Conservation (phyloP, 78 protist genomes). For the Mastigamoeba balamuthi region DNA sequence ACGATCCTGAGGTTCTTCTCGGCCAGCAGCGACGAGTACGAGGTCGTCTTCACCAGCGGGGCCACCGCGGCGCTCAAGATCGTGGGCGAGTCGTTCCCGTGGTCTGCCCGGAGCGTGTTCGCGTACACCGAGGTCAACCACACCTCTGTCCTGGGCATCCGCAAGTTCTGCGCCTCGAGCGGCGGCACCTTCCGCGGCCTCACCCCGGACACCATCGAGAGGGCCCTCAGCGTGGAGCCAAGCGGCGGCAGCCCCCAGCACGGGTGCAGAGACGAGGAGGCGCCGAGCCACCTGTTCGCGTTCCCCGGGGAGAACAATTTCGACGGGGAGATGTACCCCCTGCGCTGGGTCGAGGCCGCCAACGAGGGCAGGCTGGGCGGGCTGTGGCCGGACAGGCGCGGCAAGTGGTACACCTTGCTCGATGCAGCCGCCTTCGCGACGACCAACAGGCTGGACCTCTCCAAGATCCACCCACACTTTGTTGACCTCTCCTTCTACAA, state of each 20-base stretch:
- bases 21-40: no score
- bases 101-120: slow-evolving; percentile 29
- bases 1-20: no score
- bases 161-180: no score
- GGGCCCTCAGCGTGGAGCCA: no score
- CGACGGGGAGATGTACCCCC: slow-evolving; percentile 24
- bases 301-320: no score
- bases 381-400: not conserved
- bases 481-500: no score
- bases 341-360: slow-evolving; percentile 8
- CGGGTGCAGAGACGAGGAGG: no score
- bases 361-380: not conserved
- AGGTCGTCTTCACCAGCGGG: not conserved
- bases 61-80: slow-evolving; percentile 58
- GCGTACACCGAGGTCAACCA: slow-evolving; percentile 46
- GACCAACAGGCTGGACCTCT: slow-evolving; percentile 38
- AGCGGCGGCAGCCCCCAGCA: no score
- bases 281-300: no score
- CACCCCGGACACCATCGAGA: no score
- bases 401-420: not conserved
- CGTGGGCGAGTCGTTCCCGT: slow-evolving; percentile 71
- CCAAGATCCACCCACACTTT: no score
- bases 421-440: slow-evolving; percentile 68
- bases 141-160: slow-evolving; percentile 66
- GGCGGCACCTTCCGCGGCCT: not conserved